Evolutionary conservation across 768 basidiomycete species (phyloP), one percentile per base, ranked within the genome.

Genomic region (Tulasnella sp.): DNA sequence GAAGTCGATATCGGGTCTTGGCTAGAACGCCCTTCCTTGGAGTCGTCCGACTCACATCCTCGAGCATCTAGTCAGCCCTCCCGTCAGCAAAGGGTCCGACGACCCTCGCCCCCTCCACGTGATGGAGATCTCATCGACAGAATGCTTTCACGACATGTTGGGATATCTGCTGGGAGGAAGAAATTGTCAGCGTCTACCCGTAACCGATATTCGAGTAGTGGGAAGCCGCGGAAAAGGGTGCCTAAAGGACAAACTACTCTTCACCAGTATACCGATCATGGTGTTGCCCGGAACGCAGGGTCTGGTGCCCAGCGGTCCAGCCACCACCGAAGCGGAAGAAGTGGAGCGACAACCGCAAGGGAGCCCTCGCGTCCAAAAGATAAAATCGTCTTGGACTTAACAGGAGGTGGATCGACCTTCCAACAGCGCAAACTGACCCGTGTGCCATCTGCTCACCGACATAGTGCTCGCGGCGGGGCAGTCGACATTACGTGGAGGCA

Each of bases 101-200:
- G 58, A 40, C 76, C 31, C 71, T 62, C 76, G 19, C 52, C 76
- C 14, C 40, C 36, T 42, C 78, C 84, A 82, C 77, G 87, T 85
- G 84, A 88, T 86, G 81, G 87, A 83, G 83, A 90, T 82, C 83
- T 92, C 75, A 92, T 94, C 72, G 91, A 93, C 81, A 90, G 90
- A 83, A 94, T 94, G 92, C 82, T 94, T 73, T 86, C 86, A 19
- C 86, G 88, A 72, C 76, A 77, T 39, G 76, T 77, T 27, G 58
- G 58, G 8, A 77, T 77, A 46, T 62, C 76, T 16, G 39, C 76
- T 52, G 58, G 38, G 58, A 34, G 74, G 34, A 80, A 40, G 48
- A 76, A 73, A 68, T 24, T 27, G 38, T 68, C 31, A 10, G 39
- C 12, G 16, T 40, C 73, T 74, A 6, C 18, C 38, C 39, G 73